Evolutionary conservation across 140 eudicot genomes (phyloP), one percentile per base, ranked within the genome.

Genomic region (Cichorium intybus): DNA sequence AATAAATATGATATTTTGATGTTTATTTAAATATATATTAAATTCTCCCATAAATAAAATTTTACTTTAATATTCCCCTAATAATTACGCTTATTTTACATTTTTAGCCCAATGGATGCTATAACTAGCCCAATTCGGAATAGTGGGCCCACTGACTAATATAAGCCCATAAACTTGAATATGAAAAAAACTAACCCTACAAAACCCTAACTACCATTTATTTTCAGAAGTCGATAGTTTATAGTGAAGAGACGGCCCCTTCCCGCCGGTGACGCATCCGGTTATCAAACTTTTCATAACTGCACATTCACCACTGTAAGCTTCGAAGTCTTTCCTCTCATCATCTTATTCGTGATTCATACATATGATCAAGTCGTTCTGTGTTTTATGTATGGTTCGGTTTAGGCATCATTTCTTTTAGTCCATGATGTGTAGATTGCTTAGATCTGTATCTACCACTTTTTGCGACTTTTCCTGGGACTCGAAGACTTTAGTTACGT

Each of bases 161-260:
- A 39, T 39, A 39, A 10, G 46, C 46, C 46, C 46, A 39, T 11
- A 39, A 12, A 39, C n/a, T 10, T 39, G 46, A 12, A 39, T 2
- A n/a, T 12, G 29, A 20, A n/a, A 33, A 7, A 31, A 52, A 35
- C 60, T 20, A 51, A 66, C 72, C 75, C 67, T 69, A 57, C 58
- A 69, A 56, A 56, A 69, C 67, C 75, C 75, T 69, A 69, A 57
- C 20, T 46, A 18, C 6, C 60, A 34, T 51, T 66, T 66, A 57
- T 20, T 46, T 46, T 69, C 75, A 28, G 43, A 27, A 12, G 14
- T 69, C 24, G 11, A 28, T 45, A 56, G 16, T 7, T 49, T 31
- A 21, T 45, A 47, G 21, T 17, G 21, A 11, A 64, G 6, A 28
- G 57, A 28, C 70, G 70, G 35, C 62, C 26, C 24, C 33, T 28